A percentile compares a stretch with the other conserved stretches of the same genome.
phyloP scores from a whole-genome alignment of 2,329 filamentous ascomycete species.

The Dothideomycetidae sp. region DNA sequence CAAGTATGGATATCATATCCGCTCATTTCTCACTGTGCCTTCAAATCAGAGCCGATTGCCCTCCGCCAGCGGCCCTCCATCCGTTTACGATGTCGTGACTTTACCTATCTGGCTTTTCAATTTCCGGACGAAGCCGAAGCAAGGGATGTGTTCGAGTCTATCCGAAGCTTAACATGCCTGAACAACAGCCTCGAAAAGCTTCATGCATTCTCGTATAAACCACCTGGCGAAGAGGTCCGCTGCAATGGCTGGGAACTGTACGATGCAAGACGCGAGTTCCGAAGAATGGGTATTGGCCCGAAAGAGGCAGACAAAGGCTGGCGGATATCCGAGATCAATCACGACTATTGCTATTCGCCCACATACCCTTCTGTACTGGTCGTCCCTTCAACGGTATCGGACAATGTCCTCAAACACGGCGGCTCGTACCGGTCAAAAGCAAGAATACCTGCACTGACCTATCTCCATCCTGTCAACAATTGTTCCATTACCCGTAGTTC shows the following conservation, averaged over 20 bases:
- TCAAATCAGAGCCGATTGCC: conserved; percentile 56
- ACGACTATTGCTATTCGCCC: conserved; percentile 78
- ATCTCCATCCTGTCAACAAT: conserved; percentile 92
- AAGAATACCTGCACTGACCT: conserved; percentile 78
- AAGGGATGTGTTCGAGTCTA: conserved; percentile 74
- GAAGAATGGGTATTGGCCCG: conserved; percentile 70
- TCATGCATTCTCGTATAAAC: conserved; percentile 76
- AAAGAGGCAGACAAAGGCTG: conserved; percentile 69
- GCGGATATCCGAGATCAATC: conserved; percentile 82
- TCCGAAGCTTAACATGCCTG: conserved; percentile 67
- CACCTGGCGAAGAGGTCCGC: conserved; percentile 49
- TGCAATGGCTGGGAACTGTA: conserved; percentile 76
- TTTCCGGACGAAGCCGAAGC: conserved; percentile 62
- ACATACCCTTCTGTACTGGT: conserved; percentile 80
- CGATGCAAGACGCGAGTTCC: conserved; percentile 72
- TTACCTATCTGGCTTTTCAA: conserved; percentile 84
- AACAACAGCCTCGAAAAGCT: conserved; percentile 74
- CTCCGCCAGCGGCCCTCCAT: conserved; percentile 66
- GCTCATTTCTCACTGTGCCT: conserved; percentile 68
- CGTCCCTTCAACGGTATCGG: conserved; percentile 82
- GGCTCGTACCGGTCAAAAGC: conserved; percentile 75
- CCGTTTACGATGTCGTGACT: conserved; percentile 79
- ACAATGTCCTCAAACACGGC: conserved; percentile 90
- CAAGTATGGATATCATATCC: conserved; percentile 93
- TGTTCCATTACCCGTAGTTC: conserved; percentile 93